Base-by-base conservation (phyloP, 495 filamentous ascomycete species). In the Aspergillus carlsbadensis region DNA sequence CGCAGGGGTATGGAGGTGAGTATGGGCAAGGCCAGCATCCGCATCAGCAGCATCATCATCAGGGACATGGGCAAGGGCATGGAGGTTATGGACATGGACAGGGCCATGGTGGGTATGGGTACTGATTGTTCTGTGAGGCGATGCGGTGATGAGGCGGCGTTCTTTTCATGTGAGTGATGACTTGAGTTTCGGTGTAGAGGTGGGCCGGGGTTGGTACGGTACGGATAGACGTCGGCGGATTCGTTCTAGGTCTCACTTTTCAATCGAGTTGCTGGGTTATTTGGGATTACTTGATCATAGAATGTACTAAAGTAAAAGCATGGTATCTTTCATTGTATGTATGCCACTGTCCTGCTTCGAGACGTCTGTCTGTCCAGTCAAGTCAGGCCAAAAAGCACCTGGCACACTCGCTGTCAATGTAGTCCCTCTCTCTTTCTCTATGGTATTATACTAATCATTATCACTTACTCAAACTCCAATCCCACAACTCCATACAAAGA, bases 391-490 rank as follows among this genome's bases (percentile, higher is more conserved):
- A 4, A 8, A 3, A 29, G 26, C 26, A 29, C 8, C 26, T 8
- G 8, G 26, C 26, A 29, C 26, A 29, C 4, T 29, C 26, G 26
- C 26, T n/a, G n/a, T n/a, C n/a, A n/a, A n/a, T n/a, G n/a, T n/a
- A n/a, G n/a, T n/a, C n/a, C n/a, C n/a, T n/a, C n/a, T n/a, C n/a
- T n/a, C n/a, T n/a, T n/a, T n/a, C n/a, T 41, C 10, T 37, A 57
- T 57, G 47, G 26, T 37, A 57, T 57, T 17, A 48, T 49, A 35
- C 45, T 18, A 21, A 48, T 42, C 18, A 13, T 22, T 43, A 41
- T 41, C 5, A 41, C 39, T 17, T 17, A 14, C 13, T 14, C 6
- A 8, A 1, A 13, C 41, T 18, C 26, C 4, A 29, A 8, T 29
- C 26, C 26, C 26, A 29, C 26, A 29, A 29, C 26, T 29, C 26